Percentiles rank a stretch among this genome's conserved stretches.
Evolutionary conservation across 768 basidiomycete species (phyloP).

Genomic region (Leccinum truebloodii): DNA sequence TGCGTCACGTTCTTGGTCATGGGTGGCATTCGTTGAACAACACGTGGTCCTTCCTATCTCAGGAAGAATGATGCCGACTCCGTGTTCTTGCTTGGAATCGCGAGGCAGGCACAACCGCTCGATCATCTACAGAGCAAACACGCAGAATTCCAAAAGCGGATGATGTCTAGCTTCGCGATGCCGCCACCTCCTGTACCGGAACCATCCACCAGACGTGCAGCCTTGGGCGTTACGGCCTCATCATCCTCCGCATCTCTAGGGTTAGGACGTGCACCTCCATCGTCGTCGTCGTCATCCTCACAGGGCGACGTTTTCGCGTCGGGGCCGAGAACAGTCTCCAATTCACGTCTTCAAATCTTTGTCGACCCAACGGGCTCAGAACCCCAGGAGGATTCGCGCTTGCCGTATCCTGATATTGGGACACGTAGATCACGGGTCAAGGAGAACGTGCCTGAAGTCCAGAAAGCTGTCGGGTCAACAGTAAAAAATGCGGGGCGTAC

Average conservation of each 20-base stretch:
- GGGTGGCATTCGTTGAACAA: constrained; percentile 32
- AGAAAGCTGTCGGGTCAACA: constrained; percentile 67
- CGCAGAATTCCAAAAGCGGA: constrained; percentile 88
- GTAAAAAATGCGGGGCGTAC: constrained; percentile 61
- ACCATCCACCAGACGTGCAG: constrained; percentile 41
- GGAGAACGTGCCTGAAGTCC: constrained; percentile 72
- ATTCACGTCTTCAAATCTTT: constrained; percentile 66
- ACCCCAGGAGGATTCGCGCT: constrained; percentile 43
- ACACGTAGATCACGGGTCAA: constrained; percentile 78
- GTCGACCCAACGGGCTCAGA: constrained; percentile 65
- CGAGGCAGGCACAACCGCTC: constrained; percentile 75
- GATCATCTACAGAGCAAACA: constrained; percentile 79
- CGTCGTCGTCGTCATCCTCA: constrained; percentile 14
- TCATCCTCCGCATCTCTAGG: constrained; percentile 33
- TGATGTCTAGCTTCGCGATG: constrained; percentile 59
- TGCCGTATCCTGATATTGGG: constrained; percentile 70
- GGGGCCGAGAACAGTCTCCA: constrained; percentile 43
- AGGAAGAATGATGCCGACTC: constrained; percentile 91
- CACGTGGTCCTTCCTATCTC: constrained; percentile 3
- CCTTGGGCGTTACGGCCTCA: constrained; percentile 46
- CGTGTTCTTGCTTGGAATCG: constrained; percentile 82
- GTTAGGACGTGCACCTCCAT: constrained; percentile 4
- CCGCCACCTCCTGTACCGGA: constrained; percentile 40
- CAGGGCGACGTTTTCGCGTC: constrained; percentile 34
- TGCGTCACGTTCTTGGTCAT: constrained; percentile 40